These are phyloP conservation scores for Scheffersomyces stambukii DNA, from an alignment of 1,139 yeast species.

Conservation along the genomic window DNA sequence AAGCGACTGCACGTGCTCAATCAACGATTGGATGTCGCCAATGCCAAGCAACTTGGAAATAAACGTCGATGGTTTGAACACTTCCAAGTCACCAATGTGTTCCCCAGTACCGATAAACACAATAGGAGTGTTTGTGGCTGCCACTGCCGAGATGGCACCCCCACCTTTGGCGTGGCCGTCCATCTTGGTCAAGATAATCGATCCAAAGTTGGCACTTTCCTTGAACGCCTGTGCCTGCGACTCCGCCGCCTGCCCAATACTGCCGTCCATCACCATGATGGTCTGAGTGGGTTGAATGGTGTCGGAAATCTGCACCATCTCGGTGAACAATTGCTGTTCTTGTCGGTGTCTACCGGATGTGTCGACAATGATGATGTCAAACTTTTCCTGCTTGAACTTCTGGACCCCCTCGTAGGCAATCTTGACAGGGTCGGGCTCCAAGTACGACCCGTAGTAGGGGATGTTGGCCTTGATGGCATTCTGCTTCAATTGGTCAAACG, in stretches of 20 bases:
- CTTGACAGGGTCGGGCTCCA: conserved; percentile 92
- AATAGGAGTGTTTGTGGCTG: conserved; percentile 95
- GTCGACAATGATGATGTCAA: conserved; percentile 92
- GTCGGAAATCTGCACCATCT: conserved; percentile 89
- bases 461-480: conserved; percentile 94
- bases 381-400: conserved; percentile 85
- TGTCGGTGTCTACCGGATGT: conserved; percentile 98
- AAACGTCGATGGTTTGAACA: conserved; percentile 85
- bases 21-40: conserved; percentile 90
- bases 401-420: conserved; percentile 91
- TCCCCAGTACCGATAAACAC: conserved; percentile 98
- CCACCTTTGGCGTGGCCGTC: conserved; percentile 99
- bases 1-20: conserved; percentile 89
- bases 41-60: conserved; percentile 88
- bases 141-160: conserved; percentile 98
- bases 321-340: conserved; percentile 85
- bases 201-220: conserved; percentile 89
- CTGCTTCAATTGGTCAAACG: conserved; percentile 96
- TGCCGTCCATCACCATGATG: conserved; percentile 95
- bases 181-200: conserved; percentile 92
- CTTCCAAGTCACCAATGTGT: conserved; percentile 89
- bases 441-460: conserved; percentile 92
- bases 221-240: conserved; percentile 92
- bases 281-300: conserved; percentile 90
- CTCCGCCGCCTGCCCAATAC: conserved; percentile 98